A percentile compares a stretch with the other conserved stretches of the same genome.
Evolutionary conservation across 2,329 filamentous ascomycete species (phyloP).

Genomic region (Triangularia setosa): DNA sequence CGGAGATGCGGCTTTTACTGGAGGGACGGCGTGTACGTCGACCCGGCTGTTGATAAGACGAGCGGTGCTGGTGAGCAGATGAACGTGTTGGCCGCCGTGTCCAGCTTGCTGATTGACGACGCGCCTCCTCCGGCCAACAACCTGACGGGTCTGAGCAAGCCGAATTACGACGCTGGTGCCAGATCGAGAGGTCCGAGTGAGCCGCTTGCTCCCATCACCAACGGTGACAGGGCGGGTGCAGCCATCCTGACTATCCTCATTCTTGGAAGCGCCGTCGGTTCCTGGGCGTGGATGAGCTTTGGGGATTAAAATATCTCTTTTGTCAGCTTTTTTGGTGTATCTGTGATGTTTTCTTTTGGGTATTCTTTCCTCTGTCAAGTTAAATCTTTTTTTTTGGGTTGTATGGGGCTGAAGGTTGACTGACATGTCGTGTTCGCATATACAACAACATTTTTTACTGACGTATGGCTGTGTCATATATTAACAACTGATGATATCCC

Average conservation of each 20-base stretch:
- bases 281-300: slow-evolving; percentile 48
- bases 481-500: slow-evolving; percentile 4
- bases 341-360: background rate
- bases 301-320: slow-evolving; percentile 18
- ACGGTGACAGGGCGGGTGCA: slow-evolving; percentile 45
- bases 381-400: background rate
- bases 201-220: slow-evolving; percentile 38
- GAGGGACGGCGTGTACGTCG: slow-evolving; percentile 41
- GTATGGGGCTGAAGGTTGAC: background rate
- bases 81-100: slow-evolving; percentile 53
- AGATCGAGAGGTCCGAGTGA: slow-evolving; percentile 25
- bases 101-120: slow-evolving; percentile 45
- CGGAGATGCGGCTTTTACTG: slow-evolving; percentile 66
- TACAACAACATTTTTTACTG: background rate
- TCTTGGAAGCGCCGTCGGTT: slow-evolving; percentile 37
- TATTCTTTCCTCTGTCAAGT: background rate
- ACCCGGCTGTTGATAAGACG: slow-evolving; percentile 35
- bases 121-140: slow-evolving; percentile 43
- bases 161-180: slow-evolving; percentile 38
- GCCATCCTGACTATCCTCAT: slow-evolving; percentile 47
- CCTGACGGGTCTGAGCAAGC: slow-evolving; percentile 44
- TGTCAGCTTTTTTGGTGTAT: background rate
- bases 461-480: background rate
- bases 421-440: background rate
- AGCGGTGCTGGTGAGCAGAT: slow-evolving; percentile 56